Percentiles rank a stretch among this genome's conserved stretches.
These are phyloP conservation scores for Acanthamoeba comandoni DNA, from an alignment of 208 protist genomes.

Conservation along the genomic window DNA sequence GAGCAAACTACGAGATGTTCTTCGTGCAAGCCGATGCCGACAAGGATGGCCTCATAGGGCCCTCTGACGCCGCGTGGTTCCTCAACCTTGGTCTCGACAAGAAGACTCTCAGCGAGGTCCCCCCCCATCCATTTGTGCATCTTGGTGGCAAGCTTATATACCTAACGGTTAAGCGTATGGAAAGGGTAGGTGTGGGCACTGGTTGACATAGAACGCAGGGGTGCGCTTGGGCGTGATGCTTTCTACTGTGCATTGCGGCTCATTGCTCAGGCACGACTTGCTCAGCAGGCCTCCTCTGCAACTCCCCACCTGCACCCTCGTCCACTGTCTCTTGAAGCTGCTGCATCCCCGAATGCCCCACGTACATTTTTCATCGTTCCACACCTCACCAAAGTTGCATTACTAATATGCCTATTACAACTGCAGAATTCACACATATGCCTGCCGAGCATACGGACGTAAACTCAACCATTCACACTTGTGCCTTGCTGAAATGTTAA, in stretches of 20 bases:
- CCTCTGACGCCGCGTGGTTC: slow-evolving; percentile 43
- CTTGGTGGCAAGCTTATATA: too few species aligned
- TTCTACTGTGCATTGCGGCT: slow-evolving; percentile 73
- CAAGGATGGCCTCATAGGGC: slow-evolving; percentile 45
- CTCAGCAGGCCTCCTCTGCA: background rate
- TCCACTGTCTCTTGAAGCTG: slow-evolving; percentile 35
- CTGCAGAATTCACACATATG: too few species aligned
- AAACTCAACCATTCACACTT: background rate
- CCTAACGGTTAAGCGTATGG: too few species aligned
- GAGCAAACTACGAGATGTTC: slow-evolving; percentile 30
- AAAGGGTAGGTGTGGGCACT: slow-evolving; percentile 55
- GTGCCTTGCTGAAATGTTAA: too few species aligned
- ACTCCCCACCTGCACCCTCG: slow-evolving; percentile 19
- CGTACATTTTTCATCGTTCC: background rate
- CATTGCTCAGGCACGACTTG: slow-evolving; percentile 28
- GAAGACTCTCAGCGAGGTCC: slow-evolving; percentile 29
- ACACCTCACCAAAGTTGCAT: background rate
- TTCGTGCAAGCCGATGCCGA: slow-evolving; percentile 36
- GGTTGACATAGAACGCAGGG: slow-evolving; percentile 17
- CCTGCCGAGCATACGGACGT: too few species aligned
- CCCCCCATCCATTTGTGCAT: background rate
- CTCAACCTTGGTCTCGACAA: slow-evolving; percentile 64
- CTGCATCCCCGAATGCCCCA: slow-evolving; percentile 9
- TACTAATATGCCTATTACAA: too few species aligned
- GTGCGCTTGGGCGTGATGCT: slow-evolving; percentile 23